phyloP scores from a whole-genome alignment of 768 basidiomycete species.

The Amanita jacksonii region DNA sequence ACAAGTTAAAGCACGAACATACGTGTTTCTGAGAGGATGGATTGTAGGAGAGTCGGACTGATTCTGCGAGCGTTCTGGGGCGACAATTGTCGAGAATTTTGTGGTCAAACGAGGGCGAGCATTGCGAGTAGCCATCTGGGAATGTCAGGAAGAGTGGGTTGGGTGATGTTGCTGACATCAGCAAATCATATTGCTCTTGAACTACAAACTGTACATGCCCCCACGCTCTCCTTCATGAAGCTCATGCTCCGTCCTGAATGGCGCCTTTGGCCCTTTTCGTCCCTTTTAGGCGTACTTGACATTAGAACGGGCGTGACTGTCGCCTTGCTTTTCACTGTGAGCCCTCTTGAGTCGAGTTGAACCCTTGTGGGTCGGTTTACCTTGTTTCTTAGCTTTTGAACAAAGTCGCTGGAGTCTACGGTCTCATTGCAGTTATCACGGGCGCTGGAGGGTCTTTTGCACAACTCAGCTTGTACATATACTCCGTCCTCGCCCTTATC shows the following conservation, averaged over 20 bases:
- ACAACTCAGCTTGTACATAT: slow-evolving; percentile 88
- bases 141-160: slow-evolving; percentile 17
- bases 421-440: slow-evolving; percentile 82
- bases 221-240: slow-evolving; percentile 41
- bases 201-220: slow-evolving; percentile 13
- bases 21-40: slow-evolving; percentile 82
- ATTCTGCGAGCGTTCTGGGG: slow-evolving; percentile 21
- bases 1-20: slow-evolving; percentile 50
- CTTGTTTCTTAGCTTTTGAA: slow-evolving; percentile 58
- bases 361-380: not conserved
- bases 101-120: slow-evolving; percentile 28
- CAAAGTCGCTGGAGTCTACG: slow-evolving; percentile 97
- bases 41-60: slow-evolving; percentile 33
- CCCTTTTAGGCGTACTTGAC: slow-evolving; percentile 82
- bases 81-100: slow-evolving; percentile 51
- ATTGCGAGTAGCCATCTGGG: slow-evolving; percentile 12
- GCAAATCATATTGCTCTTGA: slow-evolving; percentile 16
- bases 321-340: slow-evolving; percentile 80
- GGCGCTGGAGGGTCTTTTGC: slow-evolving; percentile 91
- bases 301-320: slow-evolving; percentile 90
- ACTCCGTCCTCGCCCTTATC: slow-evolving; percentile 76
- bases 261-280: slow-evolving; percentile 72
- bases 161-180: slow-evolving; percentile 18
- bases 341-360: slow-evolving; percentile 21
- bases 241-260: slow-evolving; percentile 77